Percentiles rank a stretch among this genome's conserved stretches.
These are phyloP conservation scores for Aspergillus saccharolyticus DNA, from an alignment of 495 filamentous ascomycete genomes.

Conservation along the genomic window DNA sequence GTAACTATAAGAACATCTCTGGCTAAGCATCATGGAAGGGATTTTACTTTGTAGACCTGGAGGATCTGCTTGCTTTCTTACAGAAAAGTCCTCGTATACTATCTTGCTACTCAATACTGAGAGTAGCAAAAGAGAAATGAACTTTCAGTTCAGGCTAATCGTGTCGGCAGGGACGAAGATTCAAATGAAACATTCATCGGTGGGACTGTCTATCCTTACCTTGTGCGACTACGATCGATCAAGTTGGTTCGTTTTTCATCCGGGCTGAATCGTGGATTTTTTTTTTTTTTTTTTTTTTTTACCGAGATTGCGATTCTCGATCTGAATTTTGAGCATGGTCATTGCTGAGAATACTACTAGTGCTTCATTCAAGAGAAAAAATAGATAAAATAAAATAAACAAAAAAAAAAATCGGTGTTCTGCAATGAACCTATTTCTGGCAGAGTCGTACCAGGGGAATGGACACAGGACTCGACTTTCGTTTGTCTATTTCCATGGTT, in stretches of 20 bases:
- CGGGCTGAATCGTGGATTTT: not conserved
- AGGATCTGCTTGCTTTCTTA: no score
- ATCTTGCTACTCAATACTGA: no score
- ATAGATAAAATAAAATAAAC: no score
- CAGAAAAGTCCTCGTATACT: no score
- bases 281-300: no score
- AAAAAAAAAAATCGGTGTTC: no score
- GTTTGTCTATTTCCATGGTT: not conserved
- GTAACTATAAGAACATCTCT: no score
- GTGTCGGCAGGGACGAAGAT: not conserved
- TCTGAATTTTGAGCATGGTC: no score
- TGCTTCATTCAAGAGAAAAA: no score
- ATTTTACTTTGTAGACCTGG: no score
- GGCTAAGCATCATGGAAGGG: no score
- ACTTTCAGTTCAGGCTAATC: not conserved
- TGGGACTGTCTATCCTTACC: not conserved
- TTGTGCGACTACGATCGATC: not conserved
- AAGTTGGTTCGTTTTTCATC: not conserved
- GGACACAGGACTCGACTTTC: not conserved
- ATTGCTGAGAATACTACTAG: not conserved
- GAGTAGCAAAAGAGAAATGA: not conserved
- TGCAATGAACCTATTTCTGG: not conserved
- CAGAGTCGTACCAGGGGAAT: not conserved
- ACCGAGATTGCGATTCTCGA: not conserved
- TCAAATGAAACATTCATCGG: not conserved